These are phyloP conservation scores for Immersiporthe knoxdaviesiana DNA, from an alignment of 2,329 filamentous ascomycete species.

Conservation along the genomic window DNA sequence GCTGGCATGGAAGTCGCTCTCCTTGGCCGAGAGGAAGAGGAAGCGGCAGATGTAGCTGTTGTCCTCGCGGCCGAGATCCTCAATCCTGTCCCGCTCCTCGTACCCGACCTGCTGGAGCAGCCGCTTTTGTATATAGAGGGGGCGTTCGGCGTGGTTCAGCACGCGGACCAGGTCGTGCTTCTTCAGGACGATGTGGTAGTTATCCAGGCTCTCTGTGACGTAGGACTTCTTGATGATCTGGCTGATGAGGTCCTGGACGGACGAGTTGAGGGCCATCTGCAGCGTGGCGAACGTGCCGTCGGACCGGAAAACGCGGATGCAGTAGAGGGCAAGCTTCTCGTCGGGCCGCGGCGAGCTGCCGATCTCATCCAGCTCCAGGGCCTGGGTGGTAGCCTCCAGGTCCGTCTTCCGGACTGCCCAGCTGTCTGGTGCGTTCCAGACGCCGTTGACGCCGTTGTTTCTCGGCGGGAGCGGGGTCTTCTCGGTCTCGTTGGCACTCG, in stretches of 20 bases:
- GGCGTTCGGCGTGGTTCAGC: constrained; percentile 76
- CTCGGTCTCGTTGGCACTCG: constrained; percentile 48
- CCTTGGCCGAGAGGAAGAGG: constrained; percentile 87
- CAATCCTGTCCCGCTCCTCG: constrained; percentile 80
- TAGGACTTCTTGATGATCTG: constrained; percentile 95
- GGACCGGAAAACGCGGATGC: constrained; percentile 91
- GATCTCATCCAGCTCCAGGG: constrained; percentile 68
- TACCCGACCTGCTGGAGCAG: constrained; percentile 92
- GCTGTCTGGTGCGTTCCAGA: constrained; percentile 94
- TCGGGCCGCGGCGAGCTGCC: constrained; percentile 70
- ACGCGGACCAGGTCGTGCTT: constrained; percentile 90
- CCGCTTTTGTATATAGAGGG: constrained; percentile 87
- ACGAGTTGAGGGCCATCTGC: constrained; percentile 80
- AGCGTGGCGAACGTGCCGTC: constrained; percentile 95
- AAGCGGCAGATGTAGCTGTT: constrained; percentile 97
- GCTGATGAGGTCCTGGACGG: constrained; percentile 83
- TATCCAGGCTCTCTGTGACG: constrained; percentile 84
- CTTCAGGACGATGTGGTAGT: constrained; percentile 93
- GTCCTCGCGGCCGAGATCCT: constrained; percentile 94
- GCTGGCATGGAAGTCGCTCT: constrained; percentile 76
- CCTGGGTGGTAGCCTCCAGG: constrained; percentile 59
- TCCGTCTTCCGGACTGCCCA: constrained; percentile 87
- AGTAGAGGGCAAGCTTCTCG: constrained; percentile 78
- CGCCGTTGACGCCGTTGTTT: constrained; percentile 51
- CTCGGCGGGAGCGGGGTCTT: constrained; percentile 38